Percentiles rank a stretch among this genome's conserved stretches.
Evolutionary conservation across 306 rosid genomes (phyloP).

Genomic region (Medicago lupulina): DNA sequence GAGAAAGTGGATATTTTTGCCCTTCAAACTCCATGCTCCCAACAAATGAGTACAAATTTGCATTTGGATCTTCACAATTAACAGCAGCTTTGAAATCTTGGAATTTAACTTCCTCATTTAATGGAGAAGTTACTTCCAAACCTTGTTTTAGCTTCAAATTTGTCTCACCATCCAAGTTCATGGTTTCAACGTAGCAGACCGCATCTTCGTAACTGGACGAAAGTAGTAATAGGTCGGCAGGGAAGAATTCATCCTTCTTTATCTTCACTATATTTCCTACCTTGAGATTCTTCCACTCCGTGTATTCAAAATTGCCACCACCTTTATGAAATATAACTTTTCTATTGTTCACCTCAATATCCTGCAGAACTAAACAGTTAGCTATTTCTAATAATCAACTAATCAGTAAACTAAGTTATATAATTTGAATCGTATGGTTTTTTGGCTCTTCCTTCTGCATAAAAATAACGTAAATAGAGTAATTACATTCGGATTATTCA

Average conservation of each 20-base stretch:
- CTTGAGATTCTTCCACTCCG: conserved; percentile 74
- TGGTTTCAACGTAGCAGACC: conserved; percentile 90
- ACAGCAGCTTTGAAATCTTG: conserved; percentile 55
- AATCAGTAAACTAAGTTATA: neutral
- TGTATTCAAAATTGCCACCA: conserved; percentile 58
- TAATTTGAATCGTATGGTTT: neutral
- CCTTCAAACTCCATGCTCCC: conserved; percentile 73
- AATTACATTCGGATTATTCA: neutral
- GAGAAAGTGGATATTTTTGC: conserved; percentile 67
- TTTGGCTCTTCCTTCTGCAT: neutral
- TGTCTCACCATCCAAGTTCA: conserved; percentile 95
- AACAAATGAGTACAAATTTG: conserved; percentile 76
- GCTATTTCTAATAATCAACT: neutral
- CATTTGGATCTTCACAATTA: conserved; percentile 91
- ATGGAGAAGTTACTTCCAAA: conserved; percentile 69
- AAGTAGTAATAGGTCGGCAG: conserved; percentile 82
- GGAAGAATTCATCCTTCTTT: conserved; percentile 82
- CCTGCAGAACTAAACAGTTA: conserved; percentile 53
- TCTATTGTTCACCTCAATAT: conserved; percentile 76
- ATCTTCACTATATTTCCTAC: conserved; percentile 85
- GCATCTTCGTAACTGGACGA: conserved; percentile 89
- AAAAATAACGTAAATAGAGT: too few species aligned
- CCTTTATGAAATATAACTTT: conserved; percentile 62
- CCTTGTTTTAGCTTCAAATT: conserved; percentile 84
- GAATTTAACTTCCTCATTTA: conserved; percentile 58